These are phyloP conservation scores for Capronia coronata DNA, from an alignment of 2,329 filamentous ascomycete genomes.

Conservation along the genomic window DNA sequence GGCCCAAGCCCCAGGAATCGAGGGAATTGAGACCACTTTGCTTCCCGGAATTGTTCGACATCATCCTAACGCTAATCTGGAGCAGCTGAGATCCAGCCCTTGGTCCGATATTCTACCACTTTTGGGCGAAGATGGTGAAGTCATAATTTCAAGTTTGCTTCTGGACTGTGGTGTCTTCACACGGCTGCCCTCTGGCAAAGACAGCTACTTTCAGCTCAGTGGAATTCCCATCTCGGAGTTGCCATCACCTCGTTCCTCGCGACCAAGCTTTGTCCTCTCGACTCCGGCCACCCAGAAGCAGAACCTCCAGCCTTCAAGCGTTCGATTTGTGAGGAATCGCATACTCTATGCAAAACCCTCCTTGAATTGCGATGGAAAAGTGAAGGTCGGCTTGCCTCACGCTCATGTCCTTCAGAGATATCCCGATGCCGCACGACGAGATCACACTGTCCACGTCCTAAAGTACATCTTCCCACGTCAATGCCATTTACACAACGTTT, in stretches of 20 bases:
- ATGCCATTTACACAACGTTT: slow-evolving; percentile 87
- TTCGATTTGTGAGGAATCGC: slow-evolving; percentile 64
- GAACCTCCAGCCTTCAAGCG: not conserved
- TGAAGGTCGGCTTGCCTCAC: slow-evolving; percentile 70
- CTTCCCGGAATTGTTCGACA: slow-evolving; percentile 62
- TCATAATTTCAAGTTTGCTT: slow-evolving; percentile 70
- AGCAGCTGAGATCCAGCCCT: slow-evolving; percentile 58
- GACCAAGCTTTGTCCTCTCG: not conserved
- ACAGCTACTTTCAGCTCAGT: slow-evolving; percentile 71
- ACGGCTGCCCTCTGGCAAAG: slow-evolving; percentile 51
- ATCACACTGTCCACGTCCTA: slow-evolving; percentile 64
- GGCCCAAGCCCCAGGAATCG: not conserved
- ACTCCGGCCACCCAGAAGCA: not conserved
- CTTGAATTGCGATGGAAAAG: slow-evolving; percentile 59
- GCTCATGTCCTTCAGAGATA: slow-evolving; percentile 79
- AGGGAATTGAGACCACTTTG: slow-evolving; percentile 34
- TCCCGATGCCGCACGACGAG: slow-evolving; percentile 41
- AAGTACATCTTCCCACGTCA: slow-evolving; percentile 93
- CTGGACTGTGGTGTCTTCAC: slow-evolving; percentile 71
- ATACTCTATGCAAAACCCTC: slow-evolving; percentile 78
- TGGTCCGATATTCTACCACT: slow-evolving; percentile 72
- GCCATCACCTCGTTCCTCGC: not conserved
- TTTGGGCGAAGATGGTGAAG: slow-evolving; percentile 67
- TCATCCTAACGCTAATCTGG: slow-evolving; percentile 64
- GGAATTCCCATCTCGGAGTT: slow-evolving; percentile 41